Conservation (phyloP, 805 yeast genomes). For the Maudiozyma serrabonitensis region DNA sequence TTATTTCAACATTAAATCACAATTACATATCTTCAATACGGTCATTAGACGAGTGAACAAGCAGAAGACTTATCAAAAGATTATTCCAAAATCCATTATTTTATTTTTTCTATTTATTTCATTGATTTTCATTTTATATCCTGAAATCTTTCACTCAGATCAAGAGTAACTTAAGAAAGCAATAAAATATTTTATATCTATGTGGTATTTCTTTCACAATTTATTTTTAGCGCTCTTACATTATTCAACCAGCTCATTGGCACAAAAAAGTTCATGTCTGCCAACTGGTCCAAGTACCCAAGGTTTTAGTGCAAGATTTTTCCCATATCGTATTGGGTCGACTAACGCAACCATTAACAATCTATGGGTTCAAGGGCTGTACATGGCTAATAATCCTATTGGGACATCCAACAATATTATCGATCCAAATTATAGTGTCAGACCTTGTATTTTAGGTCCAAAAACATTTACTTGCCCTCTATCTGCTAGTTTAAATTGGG, state of each 20-base stretch:
- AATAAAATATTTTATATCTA: not conserved
- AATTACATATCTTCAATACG: no score
- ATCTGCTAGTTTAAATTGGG: not conserved
- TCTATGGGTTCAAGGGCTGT: not conserved
- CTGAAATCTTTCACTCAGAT: no score
- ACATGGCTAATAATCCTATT: not conserved
- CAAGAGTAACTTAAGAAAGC: no score
- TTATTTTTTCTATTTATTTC: no score
- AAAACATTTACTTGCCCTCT: not conserved
- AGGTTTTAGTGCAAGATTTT: not conserved
- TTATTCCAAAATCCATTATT: no score
- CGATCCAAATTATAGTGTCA: not conserved
- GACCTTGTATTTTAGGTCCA: not conserved
- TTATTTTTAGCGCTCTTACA: not conserved
- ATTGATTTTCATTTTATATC: no score
- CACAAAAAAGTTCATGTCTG: not conserved
- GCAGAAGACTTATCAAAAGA: no score
- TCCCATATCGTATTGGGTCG: not conserved
- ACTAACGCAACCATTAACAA: not conserved
- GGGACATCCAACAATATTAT: not conserved
- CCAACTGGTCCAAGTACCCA: not conserved
- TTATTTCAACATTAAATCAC: no score
- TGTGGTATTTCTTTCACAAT: not conserved
- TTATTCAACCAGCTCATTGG: not conserved
- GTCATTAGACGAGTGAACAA: no score